Evolutionary conservation across 192 early-diverging fungal genomes (phyloP), one percentile per base, ranked within the genome.

Genomic region (Coemansia sp.): DNA sequence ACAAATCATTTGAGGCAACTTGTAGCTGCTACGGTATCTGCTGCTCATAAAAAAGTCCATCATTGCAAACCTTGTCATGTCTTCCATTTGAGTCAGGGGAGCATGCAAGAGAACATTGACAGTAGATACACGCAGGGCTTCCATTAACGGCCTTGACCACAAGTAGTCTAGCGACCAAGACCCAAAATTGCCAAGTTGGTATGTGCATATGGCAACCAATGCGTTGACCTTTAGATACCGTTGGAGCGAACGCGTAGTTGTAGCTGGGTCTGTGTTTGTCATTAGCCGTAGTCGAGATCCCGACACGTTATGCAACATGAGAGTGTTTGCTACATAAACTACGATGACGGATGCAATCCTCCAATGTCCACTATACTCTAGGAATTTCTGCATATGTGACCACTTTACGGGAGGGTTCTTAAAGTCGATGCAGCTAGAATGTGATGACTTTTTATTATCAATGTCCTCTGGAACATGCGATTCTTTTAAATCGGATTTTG

Each of bases 181-280:
- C 8, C 61, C 64, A 19, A 66, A 22, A 13, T 12, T 48, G 1
- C 5, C 10, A 0, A 78, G 48, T 49, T 78, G 76, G 12, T 12
- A 62, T 6, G 18, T 12, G 6, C 52, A 37, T 10, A 78, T 67
- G 5, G 16, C 32, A 0, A 69, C 21, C 6, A 63, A 12, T 1
- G 76, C 76, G 43, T 78, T 78, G 1, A 73, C 21, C 3, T 66
- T 18, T 8, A 78, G 41, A 43, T 78, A 73, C 19, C 39, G 61
- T 15, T 51, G 60, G n/a, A 78, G 49, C 32, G 76, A 78, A n/a
- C 63, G 49, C 26, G 41, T 48, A 18, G 71, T 68, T 1, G 76
- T 69, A 0, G 61, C 67, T 0, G 76, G 66, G 36, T 78, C 66
- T 51, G 26, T 69, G 41, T 78, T 71, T 6, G 49, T 51, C 70